A percentile compares a stretch with the other conserved stretches of the same genome.
These are phyloP conservation scores for Cantharellus anzutake DNA, from an alignment of 768 basidiomycete genomes.

Conservation along the genomic window DNA sequence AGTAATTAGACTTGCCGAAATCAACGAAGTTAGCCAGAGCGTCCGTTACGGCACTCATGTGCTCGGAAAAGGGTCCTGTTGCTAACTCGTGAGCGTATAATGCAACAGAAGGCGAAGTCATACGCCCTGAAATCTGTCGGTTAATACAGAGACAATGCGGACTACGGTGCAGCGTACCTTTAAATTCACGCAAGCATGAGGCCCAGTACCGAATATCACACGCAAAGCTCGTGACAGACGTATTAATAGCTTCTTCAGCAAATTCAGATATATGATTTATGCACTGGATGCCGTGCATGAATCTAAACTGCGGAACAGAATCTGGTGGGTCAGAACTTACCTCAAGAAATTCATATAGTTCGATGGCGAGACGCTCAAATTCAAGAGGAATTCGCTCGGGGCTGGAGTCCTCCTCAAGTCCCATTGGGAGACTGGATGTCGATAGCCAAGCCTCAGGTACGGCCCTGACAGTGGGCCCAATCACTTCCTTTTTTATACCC, in stretches of 20 bases:
- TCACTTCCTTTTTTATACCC: background rate
- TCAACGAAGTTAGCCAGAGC: slow-evolving; percentile 59
- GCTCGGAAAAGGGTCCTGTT: slow-evolving; percentile 45
- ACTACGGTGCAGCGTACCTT: slow-evolving; percentile 20
- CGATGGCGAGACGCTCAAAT: background rate
- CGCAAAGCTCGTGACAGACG: slow-evolving; percentile 46
- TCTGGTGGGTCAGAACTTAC: background rate
- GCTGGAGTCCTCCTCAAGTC: background rate
- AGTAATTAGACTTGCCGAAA: slow-evolving; percentile 27
- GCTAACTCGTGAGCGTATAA: slow-evolving; percentile 45
- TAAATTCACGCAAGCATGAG: slow-evolving; percentile 45
- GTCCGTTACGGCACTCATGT: slow-evolving; percentile 45
- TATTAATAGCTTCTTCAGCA: slow-evolving; percentile 46
- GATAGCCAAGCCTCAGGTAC: background rate
- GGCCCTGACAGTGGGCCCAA: background rate
- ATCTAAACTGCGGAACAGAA: background rate
- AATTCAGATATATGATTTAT: slow-evolving; percentile 2
- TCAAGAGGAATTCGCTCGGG: background rate
- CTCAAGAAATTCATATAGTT: background rate
- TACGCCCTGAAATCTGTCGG: slow-evolving; percentile 30
- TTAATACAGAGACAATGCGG: background rate
- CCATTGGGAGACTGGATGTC: background rate
- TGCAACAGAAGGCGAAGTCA: slow-evolving; percentile 50
- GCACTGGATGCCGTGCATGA: background rate
- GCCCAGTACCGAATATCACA: slow-evolving; percentile 54